These are phyloP conservation scores for Fusarium hainanense DNA, from an alignment of 2,329 filamentous ascomycete species.

Conservation along the genomic window DNA sequence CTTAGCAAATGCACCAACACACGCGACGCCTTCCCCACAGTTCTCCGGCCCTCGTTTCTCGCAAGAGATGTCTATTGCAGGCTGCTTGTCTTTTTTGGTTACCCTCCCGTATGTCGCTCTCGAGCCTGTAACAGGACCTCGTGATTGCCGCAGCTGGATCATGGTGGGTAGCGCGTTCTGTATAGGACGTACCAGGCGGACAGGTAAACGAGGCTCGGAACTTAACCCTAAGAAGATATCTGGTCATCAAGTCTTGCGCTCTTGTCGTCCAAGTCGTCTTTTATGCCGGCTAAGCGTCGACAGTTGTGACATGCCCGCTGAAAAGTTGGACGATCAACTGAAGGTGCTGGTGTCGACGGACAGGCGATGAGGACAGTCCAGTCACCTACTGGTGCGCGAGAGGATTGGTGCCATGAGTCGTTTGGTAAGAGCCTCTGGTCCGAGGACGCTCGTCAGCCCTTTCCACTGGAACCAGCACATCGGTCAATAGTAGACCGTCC, in stretches of 20 bases:
- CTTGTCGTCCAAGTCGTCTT: constrained; percentile 76
- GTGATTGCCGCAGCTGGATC: constrained; percentile 60
- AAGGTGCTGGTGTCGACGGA: constrained; percentile 56
- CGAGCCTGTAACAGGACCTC: constrained; percentile 70
- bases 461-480: constrained; percentile 71
- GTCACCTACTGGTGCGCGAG: constrained; percentile 66
- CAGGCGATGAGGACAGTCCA: constrained; percentile 65
- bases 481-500: constrained; percentile 59
- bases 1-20: constrained; percentile 44
- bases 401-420: constrained; percentile 77
- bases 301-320: constrained; percentile 56
- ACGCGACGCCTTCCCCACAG: constrained; percentile 84
- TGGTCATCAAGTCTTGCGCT: constrained; percentile 79
- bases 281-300: constrained; percentile 60
- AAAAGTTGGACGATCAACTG: constrained; percentile 59
- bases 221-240: constrained; percentile 92
- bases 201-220: constrained; percentile 79
- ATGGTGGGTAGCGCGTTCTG: constrained; percentile 47
- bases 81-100: constrained; percentile 54
- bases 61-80: constrained; percentile 70
- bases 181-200: constrained; percentile 54
- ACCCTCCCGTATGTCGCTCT: constrained; percentile 65
- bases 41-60: constrained; percentile 80
- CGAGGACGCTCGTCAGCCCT: constrained; percentile 80
- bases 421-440: constrained; percentile 78